Percentiles rank a stretch among this genome's conserved stretches.
Conservation (phyloP, 106 monocot species). For the Phalaenopsis aphrodite region DNA sequence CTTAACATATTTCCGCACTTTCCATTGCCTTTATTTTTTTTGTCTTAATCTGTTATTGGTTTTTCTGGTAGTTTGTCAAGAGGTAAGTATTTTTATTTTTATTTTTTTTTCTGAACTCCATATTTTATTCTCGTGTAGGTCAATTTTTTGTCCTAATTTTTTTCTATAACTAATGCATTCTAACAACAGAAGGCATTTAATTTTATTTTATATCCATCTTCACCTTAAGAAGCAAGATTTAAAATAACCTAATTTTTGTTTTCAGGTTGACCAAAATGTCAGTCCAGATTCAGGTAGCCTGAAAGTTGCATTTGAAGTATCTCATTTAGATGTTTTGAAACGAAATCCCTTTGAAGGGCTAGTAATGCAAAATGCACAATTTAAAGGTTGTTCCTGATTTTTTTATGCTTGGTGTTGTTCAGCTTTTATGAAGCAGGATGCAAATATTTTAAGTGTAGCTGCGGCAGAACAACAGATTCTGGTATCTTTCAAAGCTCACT, state of each 20-base stretch:
- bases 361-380: too few species aligned
- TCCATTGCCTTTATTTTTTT: background rate
- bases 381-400: background rate
- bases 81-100: background rate
- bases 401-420: slow-evolving; percentile 13
- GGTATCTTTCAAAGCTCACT: slow-evolving; percentile 27
- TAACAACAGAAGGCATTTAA: background rate
- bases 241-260: background rate
- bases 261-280: slow-evolving; percentile 51
- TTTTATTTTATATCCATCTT: background rate
- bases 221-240: background rate
- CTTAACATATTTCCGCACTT: background rate
- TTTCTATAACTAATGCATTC: background rate
- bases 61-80: background rate
- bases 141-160: background rate
- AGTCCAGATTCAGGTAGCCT: slow-evolving; percentile 48
- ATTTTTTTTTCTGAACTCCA: background rate
- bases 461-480: slow-evolving; percentile 91
- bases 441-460: slow-evolving; percentile 37
- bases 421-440: slow-evolving; percentile 63
- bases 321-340: too few species aligned
- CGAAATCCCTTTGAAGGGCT: too few species aligned
- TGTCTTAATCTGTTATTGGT: background rate
- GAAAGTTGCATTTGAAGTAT: slow-evolving; percentile 4
- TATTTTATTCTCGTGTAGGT: background rate